Evolutionary conservation across 805 yeast species (phyloP).

Genomic region (Saccharomycopsis amapae): DNA sequence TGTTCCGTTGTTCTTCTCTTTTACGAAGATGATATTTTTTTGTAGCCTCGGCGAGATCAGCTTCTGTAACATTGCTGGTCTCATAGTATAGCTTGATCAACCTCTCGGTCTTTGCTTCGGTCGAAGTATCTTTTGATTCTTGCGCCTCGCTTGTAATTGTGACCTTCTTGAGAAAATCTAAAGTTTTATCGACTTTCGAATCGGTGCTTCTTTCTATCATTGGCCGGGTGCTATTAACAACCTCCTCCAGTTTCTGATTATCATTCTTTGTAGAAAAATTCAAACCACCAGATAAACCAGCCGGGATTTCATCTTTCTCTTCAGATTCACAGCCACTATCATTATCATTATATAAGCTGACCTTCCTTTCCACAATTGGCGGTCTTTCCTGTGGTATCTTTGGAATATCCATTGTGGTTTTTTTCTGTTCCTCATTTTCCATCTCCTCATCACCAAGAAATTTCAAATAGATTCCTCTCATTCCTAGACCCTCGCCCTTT

Average conservation of each 20-base stretch:
- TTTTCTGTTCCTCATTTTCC: slow-evolving; percentile 15
- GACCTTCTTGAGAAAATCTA: too few relatives aligned
- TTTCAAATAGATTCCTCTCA: slow-evolving; percentile 21
- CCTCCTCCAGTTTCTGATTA: too few relatives aligned
- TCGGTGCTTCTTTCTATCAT: too few relatives aligned
- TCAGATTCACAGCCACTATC: too few relatives aligned
- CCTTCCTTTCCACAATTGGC: not conserved
- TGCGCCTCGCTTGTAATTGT: too few relatives aligned
- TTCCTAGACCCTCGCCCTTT: slow-evolving; percentile 9
- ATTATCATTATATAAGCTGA: too few relatives aligned
- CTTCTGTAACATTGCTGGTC: not conserved
- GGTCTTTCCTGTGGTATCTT: not conserved
- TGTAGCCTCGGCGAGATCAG: not conserved
- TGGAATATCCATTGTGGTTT: not conserved
- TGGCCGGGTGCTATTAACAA: too few relatives aligned
- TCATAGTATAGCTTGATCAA: not conserved
- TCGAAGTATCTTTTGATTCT: not conserved
- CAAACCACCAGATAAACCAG: too few relatives aligned
- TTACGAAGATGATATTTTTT: not conserved
- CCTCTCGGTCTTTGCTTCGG: too few relatives aligned
- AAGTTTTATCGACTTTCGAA: too few relatives aligned
- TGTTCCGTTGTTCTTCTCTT: not conserved
- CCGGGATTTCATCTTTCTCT: too few relatives aligned
- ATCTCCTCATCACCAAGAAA: slow-evolving; percentile 23
- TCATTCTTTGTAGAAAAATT: too few relatives aligned